Evolutionary conservation across 2,329 filamentous ascomycete genomes (phyloP).

Genomic region (Colletotrichum sp.): DNA sequence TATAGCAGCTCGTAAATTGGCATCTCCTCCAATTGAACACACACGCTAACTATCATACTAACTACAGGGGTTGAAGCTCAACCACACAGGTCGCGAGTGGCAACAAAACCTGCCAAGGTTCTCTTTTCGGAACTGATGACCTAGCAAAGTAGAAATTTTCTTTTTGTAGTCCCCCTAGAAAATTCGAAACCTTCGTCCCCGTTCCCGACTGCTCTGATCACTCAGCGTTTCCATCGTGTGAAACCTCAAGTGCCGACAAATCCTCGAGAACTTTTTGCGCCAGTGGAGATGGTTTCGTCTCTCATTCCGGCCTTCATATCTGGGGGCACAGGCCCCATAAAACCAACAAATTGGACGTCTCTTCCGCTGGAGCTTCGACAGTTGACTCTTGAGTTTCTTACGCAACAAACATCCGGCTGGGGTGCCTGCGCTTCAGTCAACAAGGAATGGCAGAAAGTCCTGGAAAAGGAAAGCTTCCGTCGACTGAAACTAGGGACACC

Average conservation of each 20-base stretch:
- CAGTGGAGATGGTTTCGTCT: neutral
- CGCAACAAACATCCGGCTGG: constrained; percentile 27
- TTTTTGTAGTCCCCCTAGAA: neutral
- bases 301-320: neutral
- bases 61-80: neutral
- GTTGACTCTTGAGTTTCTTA: neutral
- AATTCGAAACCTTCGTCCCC: fast-evolving
- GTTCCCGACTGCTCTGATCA: neutral
- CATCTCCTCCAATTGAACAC: neutral
- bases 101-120: neutral
- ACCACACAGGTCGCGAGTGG: neutral
- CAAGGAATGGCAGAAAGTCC: constrained; percentile 36
- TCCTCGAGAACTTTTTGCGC: neutral
- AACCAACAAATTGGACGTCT: neutral
- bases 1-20: too few species aligned
- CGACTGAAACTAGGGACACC: constrained; percentile 27
- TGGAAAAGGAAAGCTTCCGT: constrained; percentile 33
- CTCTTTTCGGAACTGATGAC: neutral
- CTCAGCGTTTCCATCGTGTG: neutral
- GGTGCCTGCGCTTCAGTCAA: constrained; percentile 35
- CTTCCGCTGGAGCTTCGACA: neutral
- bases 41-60: neutral
- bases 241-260: neutral
- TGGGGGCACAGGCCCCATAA: too few species aligned
- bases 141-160: neutral